A percentile compares a stretch with the other conserved stretches of the same genome.
These are phyloP conservation scores for Thamnidium elegans DNA, from an alignment of 192 early-diverging fungal genomes.

Conservation along the genomic window DNA sequence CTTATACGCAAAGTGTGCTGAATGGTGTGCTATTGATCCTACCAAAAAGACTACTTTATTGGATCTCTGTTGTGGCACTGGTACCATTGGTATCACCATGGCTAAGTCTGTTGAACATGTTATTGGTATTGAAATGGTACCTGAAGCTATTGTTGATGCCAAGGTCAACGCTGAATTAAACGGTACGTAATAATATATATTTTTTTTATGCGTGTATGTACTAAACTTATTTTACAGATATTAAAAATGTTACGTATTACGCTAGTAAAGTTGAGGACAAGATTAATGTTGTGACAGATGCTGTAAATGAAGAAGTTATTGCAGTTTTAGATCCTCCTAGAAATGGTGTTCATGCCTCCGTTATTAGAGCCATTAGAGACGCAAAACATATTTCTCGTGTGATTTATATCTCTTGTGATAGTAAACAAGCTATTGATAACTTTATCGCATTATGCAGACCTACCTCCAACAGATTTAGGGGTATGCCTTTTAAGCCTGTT, in stretches of 20 bases:
- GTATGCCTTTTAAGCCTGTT: constrained; percentile 57
- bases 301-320: constrained; percentile 52
- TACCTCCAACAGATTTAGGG: constrained; percentile 55
- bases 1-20: constrained; percentile 51
- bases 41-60: constrained; percentile 47
- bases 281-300: constrained; percentile 28
- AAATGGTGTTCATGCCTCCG: constrained; percentile 54
- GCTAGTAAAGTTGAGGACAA: constrained; percentile 62
- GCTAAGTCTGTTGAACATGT: constrained; percentile 63
- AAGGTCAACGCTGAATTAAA: constrained; percentile 55
- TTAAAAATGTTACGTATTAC: constrained; percentile 58
- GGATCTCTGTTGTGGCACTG: constrained; percentile 84
- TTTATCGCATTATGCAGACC: constrained; percentile 73
- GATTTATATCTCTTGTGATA: constrained; percentile 71
- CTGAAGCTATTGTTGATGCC: constrained; percentile 72
- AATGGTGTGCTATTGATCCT: constrained; percentile 31
- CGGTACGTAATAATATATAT: constrained; percentile 9
- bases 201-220: not conserved
- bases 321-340: constrained; percentile 78
- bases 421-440: constrained; percentile 54
- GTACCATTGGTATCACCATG: constrained; percentile 80
- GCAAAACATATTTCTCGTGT: constrained; percentile 52
- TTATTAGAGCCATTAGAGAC: constrained; percentile 60
- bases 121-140: constrained; percentile 70
- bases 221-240: constrained; percentile 2